Evolutionary conservation across 2,329 filamentous ascomycete genomes (phyloP), one percentile per base, ranked within the genome.

Genomic region (Colletotrichum sp.): DNA sequence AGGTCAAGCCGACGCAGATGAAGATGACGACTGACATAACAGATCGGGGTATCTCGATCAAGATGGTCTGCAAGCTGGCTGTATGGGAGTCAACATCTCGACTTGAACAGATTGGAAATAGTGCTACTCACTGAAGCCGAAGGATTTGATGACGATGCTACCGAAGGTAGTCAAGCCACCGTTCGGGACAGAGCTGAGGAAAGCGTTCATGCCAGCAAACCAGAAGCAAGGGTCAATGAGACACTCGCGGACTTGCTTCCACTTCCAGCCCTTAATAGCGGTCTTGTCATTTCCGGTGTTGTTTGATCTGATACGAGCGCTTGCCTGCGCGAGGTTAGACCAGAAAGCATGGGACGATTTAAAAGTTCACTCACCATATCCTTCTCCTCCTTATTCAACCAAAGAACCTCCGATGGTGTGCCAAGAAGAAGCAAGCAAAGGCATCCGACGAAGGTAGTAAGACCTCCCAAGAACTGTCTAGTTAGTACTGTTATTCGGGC

Each of bases 221-320:
- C 81, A 85, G 70, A 85, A 85, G 80, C 83, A 55, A 7, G 83
- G 84, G 57, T 85, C 84, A 7, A 78, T 12, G 2, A 85, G 67
- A 69, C 84, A 85, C 72, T 85, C 84, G 4, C 79, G 73, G 21
- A 79, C 84, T 39, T 85, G 84, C 68, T 82, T 81, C 83, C 83
- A 85, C 72, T 82, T 82, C 84, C 83, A 85, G 9, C 76, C 81
- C 77, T 82, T 85, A 30, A 83, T 79, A 1, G 83, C 84, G 1
- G 84, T 85, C 10, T 81, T 80, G 71, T 85, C 83, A 65, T 85
- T 81, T 3, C 84, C 84, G 4, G 83, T 84, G 43, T 85, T 84
- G 68, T 85, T 85, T 24, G 78, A 66, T 66, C 81, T 78, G 72
- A 86, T 85, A 1, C 84, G 82, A 4, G 81, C 77, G n/a, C 82